Evolutionary conservation across 345 rosid species (phyloP), one percentile per base, ranked within the genome.

Genomic region (Eutrema japonicum): DNA sequence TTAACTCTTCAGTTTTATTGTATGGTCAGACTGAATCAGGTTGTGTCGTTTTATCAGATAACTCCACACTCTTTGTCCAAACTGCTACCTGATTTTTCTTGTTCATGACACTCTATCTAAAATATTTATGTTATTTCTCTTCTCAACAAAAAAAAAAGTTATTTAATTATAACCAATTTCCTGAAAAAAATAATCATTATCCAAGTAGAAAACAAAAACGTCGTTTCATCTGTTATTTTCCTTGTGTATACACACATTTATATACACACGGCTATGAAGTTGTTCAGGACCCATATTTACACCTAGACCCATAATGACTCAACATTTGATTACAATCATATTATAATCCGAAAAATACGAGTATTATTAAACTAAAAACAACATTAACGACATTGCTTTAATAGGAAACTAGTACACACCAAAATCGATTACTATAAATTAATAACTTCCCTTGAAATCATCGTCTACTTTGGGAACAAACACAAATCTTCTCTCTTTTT

Each of bases 401-500:
- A 56, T n/a, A 70, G 5, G 29, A 58, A 58, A 70, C 49, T 68
- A 56, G 45, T 50, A 29, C 59, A 71, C 41, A 49, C 14, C 37
- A 59, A 70, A 70, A 49, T 59, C 58, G 14, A 59, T 33, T 36
- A 38, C 9, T 26, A 18, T 18, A n/a, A 70, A n/a, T 22, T 22
- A 22, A 22, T 59, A 26, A 26, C n/a, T 48, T 48, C 50, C 40
- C 67, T 73, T 10, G 64, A 64, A 64, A 54, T 29, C 65, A 73
- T 55, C 65, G 65, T 46, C 64, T 72, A 43, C 70, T 64, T 64
- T 72, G 77, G 78, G 54, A 66, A 58, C 67, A 76, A 61, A 62
- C 79, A 69, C 65, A 45, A 62, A 53, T 37, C 64, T 58, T 30
- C 5, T 66, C 52, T 75, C 61, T 51, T 51, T 68, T 68, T 51